Evolutionary conservation across 805 yeast genomes (phyloP).

Genomic region (Candida insectalens): DNA sequence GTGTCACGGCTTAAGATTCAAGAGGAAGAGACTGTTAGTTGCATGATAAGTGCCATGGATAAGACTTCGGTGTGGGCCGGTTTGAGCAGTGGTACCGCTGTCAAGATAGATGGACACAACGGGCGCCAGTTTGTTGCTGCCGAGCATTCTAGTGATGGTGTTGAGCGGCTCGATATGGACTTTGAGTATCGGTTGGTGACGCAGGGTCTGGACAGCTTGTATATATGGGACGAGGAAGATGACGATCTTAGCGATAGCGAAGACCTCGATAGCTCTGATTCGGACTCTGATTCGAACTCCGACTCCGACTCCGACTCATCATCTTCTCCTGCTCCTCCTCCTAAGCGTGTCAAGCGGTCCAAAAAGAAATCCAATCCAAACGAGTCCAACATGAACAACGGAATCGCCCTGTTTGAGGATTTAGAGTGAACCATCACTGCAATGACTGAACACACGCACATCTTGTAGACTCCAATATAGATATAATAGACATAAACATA

Average conservation of each 20-base stretch:
- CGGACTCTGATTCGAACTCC: slow-evolving; percentile 8
- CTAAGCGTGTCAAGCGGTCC: too few relatives aligned
- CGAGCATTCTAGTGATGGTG: slow-evolving; percentile 52
- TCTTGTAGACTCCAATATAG: too few relatives aligned
- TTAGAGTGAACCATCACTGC: too few relatives aligned
- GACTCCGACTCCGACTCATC: too few relatives aligned
- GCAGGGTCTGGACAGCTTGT: slow-evolving; percentile 76
- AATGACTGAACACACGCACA: too few relatives aligned
- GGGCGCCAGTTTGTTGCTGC: slow-evolving; percentile 60
- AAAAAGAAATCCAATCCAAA: too few relatives aligned
- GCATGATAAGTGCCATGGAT: slow-evolving; percentile 49
- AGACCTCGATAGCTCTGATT: slow-evolving; percentile 13
- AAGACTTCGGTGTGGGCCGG: slow-evolving; percentile 52
- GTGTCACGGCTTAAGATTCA: slow-evolving; percentile 62
- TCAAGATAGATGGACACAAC: slow-evolving; percentile 52
- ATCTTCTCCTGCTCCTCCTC: too few relatives aligned
- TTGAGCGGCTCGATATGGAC: slow-evolving; percentile 68
- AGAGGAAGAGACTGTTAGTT: slow-evolving; percentile 58
- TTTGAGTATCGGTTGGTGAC: slow-evolving; percentile 68
- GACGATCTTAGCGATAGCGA: slow-evolving; percentile 16
- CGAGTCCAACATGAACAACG: too few relatives aligned
- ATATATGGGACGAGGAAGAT: slow-evolving; percentile 52
- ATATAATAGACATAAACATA: too few relatives aligned
- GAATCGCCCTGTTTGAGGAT: slow-evolving; percentile 2
- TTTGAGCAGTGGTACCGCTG: slow-evolving; percentile 64